Conservation (phyloP, 345 rosid species). For the Camelina neglecta region DNA sequence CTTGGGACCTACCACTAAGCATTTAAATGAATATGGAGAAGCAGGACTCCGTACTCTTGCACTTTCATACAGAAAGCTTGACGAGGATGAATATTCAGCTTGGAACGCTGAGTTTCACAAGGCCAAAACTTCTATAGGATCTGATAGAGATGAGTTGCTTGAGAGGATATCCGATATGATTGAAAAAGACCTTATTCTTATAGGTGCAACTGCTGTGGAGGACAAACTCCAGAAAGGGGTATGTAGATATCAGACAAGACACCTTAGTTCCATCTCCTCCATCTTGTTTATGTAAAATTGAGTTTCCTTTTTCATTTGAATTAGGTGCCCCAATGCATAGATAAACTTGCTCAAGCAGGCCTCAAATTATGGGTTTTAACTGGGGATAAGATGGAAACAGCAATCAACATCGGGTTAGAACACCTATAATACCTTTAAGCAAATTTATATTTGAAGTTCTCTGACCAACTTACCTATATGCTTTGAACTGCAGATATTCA, state of each 20-base stretch:
- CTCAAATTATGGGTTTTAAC: constrained; percentile 97
- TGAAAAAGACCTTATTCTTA: constrained; percentile 84
- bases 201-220: constrained; percentile 99
- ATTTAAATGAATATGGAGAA: constrained; percentile 94
- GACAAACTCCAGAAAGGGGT: constrained; percentile 99
- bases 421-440: constrained; percentile 19
- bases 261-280: not conserved
- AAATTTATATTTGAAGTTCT: constrained; percentile 15
- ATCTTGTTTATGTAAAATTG: constrained; percentile 38
- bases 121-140: constrained; percentile 79
- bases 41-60: constrained; percentile 90
- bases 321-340: constrained; percentile 97
- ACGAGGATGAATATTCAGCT: constrained; percentile 69
- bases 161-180: constrained; percentile 83
- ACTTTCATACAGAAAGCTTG: constrained; percentile 78
- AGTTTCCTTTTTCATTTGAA: constrained; percentile 34
- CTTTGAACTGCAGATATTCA: constrained; percentile 65
- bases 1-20: constrained; percentile 70
- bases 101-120: constrained; percentile 85
- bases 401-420: constrained; percentile 94
- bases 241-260: constrained; percentile 30
- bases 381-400: constrained; percentile 99
- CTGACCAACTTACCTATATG: constrained; percentile 26
- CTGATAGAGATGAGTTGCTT: constrained; percentile 76
- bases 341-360: constrained; percentile 97